A percentile compares a stretch with the other conserved stretches of the same genome.
Conservation (phyloP, 208 protist genomes). For the Trypanosoma mega region DNA sequence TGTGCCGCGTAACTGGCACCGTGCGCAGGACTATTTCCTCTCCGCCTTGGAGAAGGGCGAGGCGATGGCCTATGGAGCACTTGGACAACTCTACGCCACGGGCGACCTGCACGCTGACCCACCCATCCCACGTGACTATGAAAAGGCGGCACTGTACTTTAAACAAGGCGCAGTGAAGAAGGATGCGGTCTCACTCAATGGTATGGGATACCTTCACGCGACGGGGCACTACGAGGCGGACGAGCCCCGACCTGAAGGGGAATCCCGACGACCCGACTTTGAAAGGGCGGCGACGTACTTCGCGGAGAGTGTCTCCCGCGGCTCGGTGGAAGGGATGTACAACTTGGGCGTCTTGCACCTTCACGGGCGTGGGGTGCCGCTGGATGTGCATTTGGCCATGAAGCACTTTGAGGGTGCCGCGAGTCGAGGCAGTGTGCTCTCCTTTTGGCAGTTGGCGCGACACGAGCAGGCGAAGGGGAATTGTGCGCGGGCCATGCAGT, state of each 20-base stretch:
- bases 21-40: slow-evolving; percentile 43
- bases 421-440: slow-evolving; percentile 52
- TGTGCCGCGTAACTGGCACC: slow-evolving; percentile 41
- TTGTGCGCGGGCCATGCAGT: slow-evolving; percentile 34
- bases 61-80: slow-evolving; percentile 39
- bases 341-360: slow-evolving; percentile 80
- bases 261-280: slow-evolving; percentile 39
- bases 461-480: slow-evolving; percentile 22
- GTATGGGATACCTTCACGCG: slow-evolving; percentile 81
- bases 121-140: slow-evolving; percentile 49
- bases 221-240: slow-evolving; percentile 60
- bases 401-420: slow-evolving; percentile 41
- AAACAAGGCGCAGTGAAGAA: slow-evolving; percentile 33
- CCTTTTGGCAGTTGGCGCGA: slow-evolving; percentile 72
- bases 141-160: slow-evolving; percentile 62
- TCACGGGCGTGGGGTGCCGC: slow-evolving; percentile 53
- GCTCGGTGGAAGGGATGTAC: slow-evolving; percentile 57
- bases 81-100: slow-evolving; percentile 72
- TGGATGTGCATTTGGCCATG: slow-evolving; percentile 32
- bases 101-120: slow-evolving; percentile 39
- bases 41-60: slow-evolving; percentile 35
- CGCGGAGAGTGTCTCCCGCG: slow-evolving; percentile 13
- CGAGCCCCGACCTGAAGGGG: slow-evolving; percentile 14
- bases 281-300: slow-evolving; percentile 53
- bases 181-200: slow-evolving; percentile 67